Conservation (phyloP, 257 asterid genomes). For the Solanum etuberosum region DNA sequence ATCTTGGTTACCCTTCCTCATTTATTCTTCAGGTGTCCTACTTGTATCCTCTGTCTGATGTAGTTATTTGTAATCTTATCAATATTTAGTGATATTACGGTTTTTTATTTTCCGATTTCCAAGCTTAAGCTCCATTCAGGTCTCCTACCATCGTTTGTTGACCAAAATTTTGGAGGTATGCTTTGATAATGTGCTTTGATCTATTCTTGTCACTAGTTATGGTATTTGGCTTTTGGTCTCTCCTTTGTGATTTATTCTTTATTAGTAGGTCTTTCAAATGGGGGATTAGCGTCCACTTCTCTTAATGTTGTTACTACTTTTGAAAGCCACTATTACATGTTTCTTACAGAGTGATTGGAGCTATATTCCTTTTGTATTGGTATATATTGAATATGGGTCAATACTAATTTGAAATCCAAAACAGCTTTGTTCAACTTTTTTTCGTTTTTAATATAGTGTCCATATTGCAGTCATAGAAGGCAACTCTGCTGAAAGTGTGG, state of each 20-base stretch:
- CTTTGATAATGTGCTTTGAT: background rate
- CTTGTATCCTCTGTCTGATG: background rate
- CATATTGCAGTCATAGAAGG: conserved; percentile 72
- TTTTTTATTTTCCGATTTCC: background rate
- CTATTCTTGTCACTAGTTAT: background rate
- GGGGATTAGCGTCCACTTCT: background rate
- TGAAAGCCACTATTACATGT: background rate
- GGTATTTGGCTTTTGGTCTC: background rate
- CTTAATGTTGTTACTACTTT: background rate
- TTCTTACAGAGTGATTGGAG: background rate
- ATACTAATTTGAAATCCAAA: background rate
- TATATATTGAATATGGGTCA: background rate
- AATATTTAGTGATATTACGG: background rate
- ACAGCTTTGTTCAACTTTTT: background rate
- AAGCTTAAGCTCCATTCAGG: background rate
- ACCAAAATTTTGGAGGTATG: background rate
- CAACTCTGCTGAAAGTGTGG: conserved; percentile 56
- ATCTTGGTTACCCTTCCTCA: background rate
- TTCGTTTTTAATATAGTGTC: background rate
- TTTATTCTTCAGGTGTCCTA: background rate
- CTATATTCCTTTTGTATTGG: background rate
- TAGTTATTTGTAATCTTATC: background rate
- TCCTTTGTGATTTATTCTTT: background rate
- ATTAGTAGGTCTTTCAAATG: background rate
- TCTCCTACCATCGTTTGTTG: background rate